A percentile compares a stretch with the other conserved stretches of the same genome.
Evolutionary conservation across 2,329 filamentous ascomycete species (phyloP).

Genomic region (Arthrinium phaeospermum): DNA sequence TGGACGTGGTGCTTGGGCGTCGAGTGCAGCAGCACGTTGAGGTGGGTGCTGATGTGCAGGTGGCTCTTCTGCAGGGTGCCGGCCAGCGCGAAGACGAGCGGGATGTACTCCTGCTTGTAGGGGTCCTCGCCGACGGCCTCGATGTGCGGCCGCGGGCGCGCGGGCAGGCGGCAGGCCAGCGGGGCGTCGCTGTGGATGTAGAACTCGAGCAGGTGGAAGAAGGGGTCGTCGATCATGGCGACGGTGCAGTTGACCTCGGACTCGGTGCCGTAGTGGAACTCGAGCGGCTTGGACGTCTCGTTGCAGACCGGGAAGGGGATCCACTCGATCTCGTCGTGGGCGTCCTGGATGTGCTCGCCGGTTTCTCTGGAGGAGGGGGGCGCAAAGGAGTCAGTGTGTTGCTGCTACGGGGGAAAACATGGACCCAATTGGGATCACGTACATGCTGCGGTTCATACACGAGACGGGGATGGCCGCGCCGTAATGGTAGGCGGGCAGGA

Average conservation of each 20-base stretch:
- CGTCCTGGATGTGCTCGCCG: slow-evolving; percentile 86
- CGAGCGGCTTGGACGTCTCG: slow-evolving; percentile 82
- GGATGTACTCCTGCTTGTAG: slow-evolving; percentile 69
- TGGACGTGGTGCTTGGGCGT: slow-evolving; percentile 66
- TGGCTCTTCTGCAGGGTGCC: slow-evolving; percentile 89
- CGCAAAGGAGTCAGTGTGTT: not conserved
- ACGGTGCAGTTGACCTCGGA: slow-evolving; percentile 85
- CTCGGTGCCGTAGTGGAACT: slow-evolving; percentile 86
- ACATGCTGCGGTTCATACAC: slow-evolving; percentile 78
- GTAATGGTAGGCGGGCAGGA: slow-evolving; percentile 67
- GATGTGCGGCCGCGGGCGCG: slow-evolving; percentile 67
- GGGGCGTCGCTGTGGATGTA: slow-evolving; percentile 98
- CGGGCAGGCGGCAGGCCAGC: slow-evolving; percentile 86
- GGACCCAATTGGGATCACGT: slow-evolving; percentile 39
- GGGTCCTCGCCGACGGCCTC: slow-evolving; percentile 59
- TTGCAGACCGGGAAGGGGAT: slow-evolving; percentile 89
- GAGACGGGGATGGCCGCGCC: slow-evolving; percentile 72
- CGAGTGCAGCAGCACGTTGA: slow-evolving; percentile 87
- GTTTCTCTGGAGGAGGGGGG: slow-evolving; percentile 66
- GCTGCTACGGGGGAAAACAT: not conserved
- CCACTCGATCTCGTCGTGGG: slow-evolving; percentile 84
- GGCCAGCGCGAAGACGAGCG: slow-evolving; percentile 85
- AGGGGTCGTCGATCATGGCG: slow-evolving; percentile 74
- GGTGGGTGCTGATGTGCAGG: slow-evolving; percentile 85
- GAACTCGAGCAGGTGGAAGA: slow-evolving; percentile 93